phyloP scores from a whole-genome alignment of 1,284 basidiomycete species.

The Porogramme epimiltina region DNA sequence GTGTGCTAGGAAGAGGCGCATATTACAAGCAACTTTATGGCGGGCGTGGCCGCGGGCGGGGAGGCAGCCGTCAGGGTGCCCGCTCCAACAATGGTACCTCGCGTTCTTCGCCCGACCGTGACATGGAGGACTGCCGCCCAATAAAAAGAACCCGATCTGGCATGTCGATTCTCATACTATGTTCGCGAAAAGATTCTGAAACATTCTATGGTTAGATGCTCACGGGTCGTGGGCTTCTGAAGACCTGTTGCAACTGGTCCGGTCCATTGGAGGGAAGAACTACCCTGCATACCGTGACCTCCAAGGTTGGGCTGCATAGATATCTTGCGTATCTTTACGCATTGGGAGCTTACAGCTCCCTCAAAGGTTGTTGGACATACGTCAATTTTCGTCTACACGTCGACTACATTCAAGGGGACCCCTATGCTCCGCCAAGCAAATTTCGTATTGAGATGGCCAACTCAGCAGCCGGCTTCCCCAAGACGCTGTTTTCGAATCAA shows the following conservation, averaged over 20 bases:
- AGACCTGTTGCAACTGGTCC: constrained; percentile 11
- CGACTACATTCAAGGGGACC: constrained; percentile 25
- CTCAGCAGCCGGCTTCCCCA: constrained; percentile 12
- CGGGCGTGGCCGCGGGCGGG: constrained; percentile 5
- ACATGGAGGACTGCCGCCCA: neutral
- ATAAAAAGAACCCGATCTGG: too few species aligned
- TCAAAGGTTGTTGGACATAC: constrained; percentile 17
- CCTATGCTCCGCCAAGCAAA: constrained; percentile 26
- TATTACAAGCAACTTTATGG: constrained; percentile 27
- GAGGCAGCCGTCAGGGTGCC: too few species aligned
- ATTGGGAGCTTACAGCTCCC: too few species aligned
- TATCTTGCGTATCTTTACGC: too few species aligned
- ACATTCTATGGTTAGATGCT: too few species aligned
- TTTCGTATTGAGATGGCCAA: constrained; percentile 17
- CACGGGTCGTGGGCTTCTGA: constrained; percentile 3
- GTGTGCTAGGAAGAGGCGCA: constrained; percentile 20
- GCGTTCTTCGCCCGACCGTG: neutral
- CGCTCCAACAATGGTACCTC: too few species aligned
- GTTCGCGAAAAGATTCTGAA: neutral
- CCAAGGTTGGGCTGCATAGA: constrained; percentile 8
- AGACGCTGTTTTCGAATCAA: neutral
- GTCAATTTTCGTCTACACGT: constrained; percentile 9
- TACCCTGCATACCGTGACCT: constrained; percentile 28
- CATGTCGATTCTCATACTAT: neutral
- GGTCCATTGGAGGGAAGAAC: constrained; percentile 19